Evolutionary conservation across 176 grass and related monocot genomes (phyloP), one percentile per base, ranked within the genome.

Genomic region (Avena eriantha): DNA sequence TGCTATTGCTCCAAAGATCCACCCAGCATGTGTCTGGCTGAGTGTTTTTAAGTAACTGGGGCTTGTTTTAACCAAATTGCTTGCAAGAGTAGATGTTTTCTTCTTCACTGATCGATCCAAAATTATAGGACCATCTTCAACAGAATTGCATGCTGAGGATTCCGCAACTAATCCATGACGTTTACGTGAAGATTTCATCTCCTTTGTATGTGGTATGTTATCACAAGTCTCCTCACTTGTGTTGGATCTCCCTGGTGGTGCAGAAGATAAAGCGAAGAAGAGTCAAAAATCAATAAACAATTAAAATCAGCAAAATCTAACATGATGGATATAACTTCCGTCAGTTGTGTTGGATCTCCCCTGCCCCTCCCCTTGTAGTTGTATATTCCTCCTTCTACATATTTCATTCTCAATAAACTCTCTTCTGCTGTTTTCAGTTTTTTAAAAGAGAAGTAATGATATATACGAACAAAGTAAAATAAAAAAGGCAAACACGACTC

Each of bases 11-110:
- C 94, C 94, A 89, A 97, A 97, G 47, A 64, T 64, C 23, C 60
- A 64, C 11, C 60, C 60, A 64, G 23, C 60, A 64, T 64, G 60
- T 29, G 60, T 56, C 78, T 94, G 90, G 80, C 95, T 88, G 21
- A 97, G 90, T 57, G 95, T 94, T 72, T 60, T 77, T 55, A 97
- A 73, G 83, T 97, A 97, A 83, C 88, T 93, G 19, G 92, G 95
- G 67, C 89, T 79, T 46, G 92, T 92, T 47, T 82, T 91, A 1
- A 85, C 80, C 22, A 89, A 94, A 82, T 91, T 97, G 82, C 79
- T 91, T 65, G 81, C 24, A 65, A 77, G 72, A 46, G 29, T 84
- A 87, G 78, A 22, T 9, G 11, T 55, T 80, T 64, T 85, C 34
- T 77, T 80, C 6, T 60, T 81, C 54, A 79, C 49, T 80, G 26